Evolutionary conservation across 352 stramenopile species (phyloP), one percentile per base, ranked within the genome.

Genomic region (Ophiocytium majus): DNA sequence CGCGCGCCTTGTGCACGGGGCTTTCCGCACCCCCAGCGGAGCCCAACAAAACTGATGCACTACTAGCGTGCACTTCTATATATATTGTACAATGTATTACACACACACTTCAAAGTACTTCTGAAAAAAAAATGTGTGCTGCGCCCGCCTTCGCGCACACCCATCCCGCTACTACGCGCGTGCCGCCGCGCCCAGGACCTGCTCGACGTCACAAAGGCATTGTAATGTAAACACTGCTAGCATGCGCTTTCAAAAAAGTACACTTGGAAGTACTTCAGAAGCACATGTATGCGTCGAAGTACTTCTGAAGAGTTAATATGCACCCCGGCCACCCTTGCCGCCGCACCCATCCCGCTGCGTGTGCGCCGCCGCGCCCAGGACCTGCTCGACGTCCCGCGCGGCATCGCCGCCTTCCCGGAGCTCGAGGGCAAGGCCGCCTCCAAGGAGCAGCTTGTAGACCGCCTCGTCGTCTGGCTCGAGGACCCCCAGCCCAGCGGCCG

Each of bases 361-460:
- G 23, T 71, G 23, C 19, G 57, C 28, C 23, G 28, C 23, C 28
- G 23, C 28, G 23, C 66, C 32, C 35, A 78, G 66, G 66, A 78
- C 35, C 32, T 78, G 5, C 66, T 78, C 14, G 66, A 78, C 66
- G 14, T 78, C 5, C 66, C 66, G 32, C 66, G 66, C 35, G 66
- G 66, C 32, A 78, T 78, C 5, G 5, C 5, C 32, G 66, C 66
- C 66, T 78, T 78, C 35, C 66, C 66, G 32, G 66, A 78, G 35
- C 66, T 78, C 5, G 66, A 78, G 5, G 66, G 66, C 35, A 78
- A 78, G 66, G 5, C 66, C 5, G 5, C 66, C 5, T 10, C 66
- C 32, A 78, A 78, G 66, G 66, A 78, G 35, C 5, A 78, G 35
- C 35, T 78, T 10, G 35, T 78, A 14, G 66, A 78, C 5, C 66